Conservation (phyloP, 163 green algal genomes). For the Prototheca stagnorum region DNA sequence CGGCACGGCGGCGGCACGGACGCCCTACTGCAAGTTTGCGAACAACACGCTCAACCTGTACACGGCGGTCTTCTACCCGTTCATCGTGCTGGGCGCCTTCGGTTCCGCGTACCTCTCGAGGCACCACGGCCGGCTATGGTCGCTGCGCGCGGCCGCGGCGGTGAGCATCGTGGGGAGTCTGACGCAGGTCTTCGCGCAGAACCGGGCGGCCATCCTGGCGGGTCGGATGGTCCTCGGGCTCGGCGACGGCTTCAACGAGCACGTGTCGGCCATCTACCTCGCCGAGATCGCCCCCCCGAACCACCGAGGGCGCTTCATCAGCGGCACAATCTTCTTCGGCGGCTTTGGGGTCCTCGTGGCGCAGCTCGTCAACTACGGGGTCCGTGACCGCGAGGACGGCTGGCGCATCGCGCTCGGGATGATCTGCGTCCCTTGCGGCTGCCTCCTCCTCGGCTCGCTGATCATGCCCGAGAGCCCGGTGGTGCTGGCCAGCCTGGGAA, state of each 20-base stretch:
- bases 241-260: slow-evolving; percentile 3
- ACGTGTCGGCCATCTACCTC: slow-evolving; percentile 1
- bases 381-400: neutral
- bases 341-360: slow-evolving; percentile 2
- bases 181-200: neutral
- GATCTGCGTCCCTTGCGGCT: neutral
- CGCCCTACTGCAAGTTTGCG: slow-evolving; percentile 1
- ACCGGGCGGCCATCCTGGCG: neutral
- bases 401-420: neutral
- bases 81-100: neutral
- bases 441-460: slow-evolving; percentile 1
- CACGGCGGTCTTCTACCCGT: slow-evolving; percentile 2
- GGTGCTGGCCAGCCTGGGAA: neutral
- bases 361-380: slow-evolving; percentile 1
- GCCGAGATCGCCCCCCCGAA: neutral
- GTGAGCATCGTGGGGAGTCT: neutral
- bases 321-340: slow-evolving; percentile 3
- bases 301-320: neutral
- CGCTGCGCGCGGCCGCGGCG: neutral
- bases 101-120: neutral
- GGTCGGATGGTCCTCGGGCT: neutral
- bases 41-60: slow-evolving; percentile 4
- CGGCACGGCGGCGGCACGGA: neutral
- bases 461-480: neutral
- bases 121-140: neutral